phyloP scores from a whole-genome alignment of 495 filamentous ascomycete genomes.

The Aspergillus panamensis region DNA sequence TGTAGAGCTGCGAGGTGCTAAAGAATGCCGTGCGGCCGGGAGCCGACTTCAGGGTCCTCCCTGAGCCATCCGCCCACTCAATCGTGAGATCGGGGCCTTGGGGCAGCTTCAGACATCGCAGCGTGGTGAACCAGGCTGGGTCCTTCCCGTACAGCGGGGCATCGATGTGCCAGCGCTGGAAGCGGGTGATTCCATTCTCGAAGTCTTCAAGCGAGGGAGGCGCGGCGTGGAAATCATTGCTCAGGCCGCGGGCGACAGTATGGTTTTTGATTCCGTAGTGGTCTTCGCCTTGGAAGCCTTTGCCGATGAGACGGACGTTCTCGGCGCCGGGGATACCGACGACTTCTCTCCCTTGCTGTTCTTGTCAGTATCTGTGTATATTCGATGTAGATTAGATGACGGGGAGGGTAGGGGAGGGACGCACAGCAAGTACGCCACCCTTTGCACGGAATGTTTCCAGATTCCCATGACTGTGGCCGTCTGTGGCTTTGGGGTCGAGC shows the following conservation, averaged over 20 bases:
- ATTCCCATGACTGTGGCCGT: slow-evolving; percentile 9
- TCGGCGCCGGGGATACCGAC: neutral
- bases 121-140: slow-evolving; percentile 7
- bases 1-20: slow-evolving; percentile 6
- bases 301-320: slow-evolving; percentile 8
- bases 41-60: neutral
- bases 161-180: slow-evolving; percentile 10
- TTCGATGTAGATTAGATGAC: neutral
- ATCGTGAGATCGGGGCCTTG: slow-evolving; percentile 4
- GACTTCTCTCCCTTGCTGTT: slow-evolving; percentile 11
- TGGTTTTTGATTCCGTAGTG: slow-evolving; percentile 11
- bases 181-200: slow-evolving; percentile 9
- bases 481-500: slow-evolving; percentile 2
- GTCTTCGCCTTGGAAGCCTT: slow-evolving; percentile 8
- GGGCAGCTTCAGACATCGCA: slow-evolving; percentile 6
- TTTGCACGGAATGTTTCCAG: neutral
- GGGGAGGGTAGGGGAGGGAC: neutral
- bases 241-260: slow-evolving; percentile 1
- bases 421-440: slow-evolving; percentile 8
- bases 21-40: slow-evolving; percentile 5
- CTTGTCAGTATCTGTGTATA: neutral
- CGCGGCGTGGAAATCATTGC: slow-evolving; percentile 10
- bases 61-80: slow-evolving; percentile 6
- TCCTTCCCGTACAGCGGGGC: slow-evolving; percentile 8
- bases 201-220: neutral